phyloP scores from a whole-genome alignment of 1,284 basidiomycete genomes.

The Golubevia pallescens region DNA sequence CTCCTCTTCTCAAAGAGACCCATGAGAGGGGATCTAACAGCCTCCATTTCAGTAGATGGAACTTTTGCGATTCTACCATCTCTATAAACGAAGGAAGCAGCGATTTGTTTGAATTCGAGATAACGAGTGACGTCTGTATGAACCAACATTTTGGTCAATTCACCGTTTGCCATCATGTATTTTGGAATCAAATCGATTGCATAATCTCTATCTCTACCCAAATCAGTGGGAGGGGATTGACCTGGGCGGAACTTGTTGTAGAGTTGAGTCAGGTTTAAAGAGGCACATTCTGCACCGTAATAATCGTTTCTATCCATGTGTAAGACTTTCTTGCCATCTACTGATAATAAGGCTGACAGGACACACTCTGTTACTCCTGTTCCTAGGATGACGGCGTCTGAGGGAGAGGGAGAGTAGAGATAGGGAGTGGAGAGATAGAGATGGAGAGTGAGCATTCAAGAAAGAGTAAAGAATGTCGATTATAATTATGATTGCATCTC shows the following conservation, averaged over 20 bases:
- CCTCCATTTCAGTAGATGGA: constrained; percentile 96
- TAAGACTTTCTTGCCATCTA: constrained; percentile 99
- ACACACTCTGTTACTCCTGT: constrained; percentile 98
- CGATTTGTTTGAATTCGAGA: constrained; percentile 99
- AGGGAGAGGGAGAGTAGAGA: not conserved
- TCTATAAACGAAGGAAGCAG: constrained; percentile 95
- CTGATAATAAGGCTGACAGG: constrained; percentile 82
- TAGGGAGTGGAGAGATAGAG: not conserved
- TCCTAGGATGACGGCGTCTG: constrained; percentile 68
- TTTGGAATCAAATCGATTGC: constrained; percentile 63
- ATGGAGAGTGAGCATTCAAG: not conserved
- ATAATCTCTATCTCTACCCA: constrained; percentile 61
- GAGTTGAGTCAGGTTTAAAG: constrained; percentile 95
- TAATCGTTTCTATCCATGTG: constrained; percentile 99
- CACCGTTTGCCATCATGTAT: constrained; percentile 92
- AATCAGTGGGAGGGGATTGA: constrained; percentile 9
- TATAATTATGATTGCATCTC: constrained; percentile 37
- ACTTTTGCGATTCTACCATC: constrained; percentile 98
- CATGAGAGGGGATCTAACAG: constrained; percentile 92
- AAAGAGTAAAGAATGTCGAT: not conserved
- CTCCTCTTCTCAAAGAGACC: constrained; percentile 97
- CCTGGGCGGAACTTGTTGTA: constrained; percentile 87
- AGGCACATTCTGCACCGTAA: constrained; percentile 97
- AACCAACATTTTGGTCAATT: constrained; percentile 96
- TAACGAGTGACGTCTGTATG: constrained; percentile 99